These are phyloP conservation scores for Kwoniella shandongensis DNA, from an alignment of 768 basidiomycete species.

Conservation along the genomic window DNA sequence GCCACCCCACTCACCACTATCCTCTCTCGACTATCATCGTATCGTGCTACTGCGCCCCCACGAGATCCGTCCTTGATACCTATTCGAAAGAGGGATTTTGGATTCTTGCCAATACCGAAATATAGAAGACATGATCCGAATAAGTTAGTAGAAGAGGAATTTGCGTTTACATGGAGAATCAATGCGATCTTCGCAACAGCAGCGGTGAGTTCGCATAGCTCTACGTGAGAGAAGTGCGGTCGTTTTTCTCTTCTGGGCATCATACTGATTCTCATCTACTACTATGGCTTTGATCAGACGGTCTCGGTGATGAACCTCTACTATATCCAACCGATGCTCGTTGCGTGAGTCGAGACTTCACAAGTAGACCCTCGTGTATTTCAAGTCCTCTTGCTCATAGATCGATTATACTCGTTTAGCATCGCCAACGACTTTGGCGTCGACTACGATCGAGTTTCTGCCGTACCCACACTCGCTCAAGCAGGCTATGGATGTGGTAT, in stretches of 20 bases:
- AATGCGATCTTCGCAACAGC: conserved; percentile 67
- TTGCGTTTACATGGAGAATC: conserved; percentile 36
- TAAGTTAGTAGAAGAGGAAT: conserved; percentile 31
- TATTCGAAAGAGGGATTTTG: conserved; percentile 58
- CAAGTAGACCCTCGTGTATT: conserved; percentile 38
- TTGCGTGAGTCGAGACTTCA: conserved; percentile 58
- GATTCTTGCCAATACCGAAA: conserved; percentile 66
- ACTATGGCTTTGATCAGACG: conserved; percentile 24
- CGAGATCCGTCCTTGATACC: too few relatives aligned
- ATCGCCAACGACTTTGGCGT: conserved; percentile 45
- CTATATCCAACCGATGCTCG: conserved; percentile 67
- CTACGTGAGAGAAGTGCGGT: too few relatives aligned
- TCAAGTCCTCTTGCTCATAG: conserved; percentile 21
- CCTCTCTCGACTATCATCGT: not conserved
- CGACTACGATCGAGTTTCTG: conserved; percentile 42
- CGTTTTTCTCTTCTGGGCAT: not conserved
- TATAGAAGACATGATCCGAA: conserved; percentile 58
- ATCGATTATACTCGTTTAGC: conserved; percentile 31
- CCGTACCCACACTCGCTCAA: conserved; percentile 54
- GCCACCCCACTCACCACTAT: not conserved
- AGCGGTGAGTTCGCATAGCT: conserved; percentile 59
- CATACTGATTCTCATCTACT: not conserved
- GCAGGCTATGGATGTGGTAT: conserved; percentile 68
- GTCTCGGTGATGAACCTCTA: conserved; percentile 64
- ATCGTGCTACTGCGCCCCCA: not conserved